These are phyloP conservation scores for Pythium aquatile DNA, from an alignment of 352 stramenopile genomes.

Conservation along the genomic window DNA sequence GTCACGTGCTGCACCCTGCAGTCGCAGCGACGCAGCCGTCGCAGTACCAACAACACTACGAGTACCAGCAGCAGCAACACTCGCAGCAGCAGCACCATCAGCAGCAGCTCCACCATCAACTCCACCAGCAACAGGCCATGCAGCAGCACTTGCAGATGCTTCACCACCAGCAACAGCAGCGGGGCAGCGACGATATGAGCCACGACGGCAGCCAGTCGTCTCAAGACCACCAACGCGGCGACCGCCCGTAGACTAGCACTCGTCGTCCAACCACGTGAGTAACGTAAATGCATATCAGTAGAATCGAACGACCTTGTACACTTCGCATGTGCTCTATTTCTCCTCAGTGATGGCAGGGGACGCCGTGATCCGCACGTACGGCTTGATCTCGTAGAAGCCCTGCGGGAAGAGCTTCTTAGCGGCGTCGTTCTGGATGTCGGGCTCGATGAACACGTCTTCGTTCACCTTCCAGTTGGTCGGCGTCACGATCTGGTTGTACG, in stretches of 20 bases:
- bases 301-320: slow-evolving; percentile 23
- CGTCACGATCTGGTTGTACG: slow-evolving; percentile 75
- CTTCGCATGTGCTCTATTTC: slow-evolving; percentile 29
- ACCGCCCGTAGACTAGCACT: slow-evolving; percentile 2
- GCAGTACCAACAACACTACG: slow-evolving; percentile 42
- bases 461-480: slow-evolving; percentile 86
- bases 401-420: slow-evolving; percentile 80
- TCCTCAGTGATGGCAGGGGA: slow-evolving; percentile 63
- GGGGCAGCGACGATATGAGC: slow-evolving; percentile 22
- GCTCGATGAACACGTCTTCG: slow-evolving; percentile 85
- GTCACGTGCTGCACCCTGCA: slow-evolving; percentile 25
- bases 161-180: slow-evolving; percentile 37
- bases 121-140: slow-evolving; percentile 45
- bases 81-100: slow-evolving; percentile 39
- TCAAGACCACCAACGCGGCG: slow-evolving; percentile 8
- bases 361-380: slow-evolving; percentile 72
- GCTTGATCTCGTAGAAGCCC: slow-evolving; percentile 81
- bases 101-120: slow-evolving; percentile 43
- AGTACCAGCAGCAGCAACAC: slow-evolving; percentile 31
- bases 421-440: slow-evolving; percentile 52
- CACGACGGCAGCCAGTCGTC: slow-evolving; percentile 22
- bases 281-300: slow-evolving; percentile 23
- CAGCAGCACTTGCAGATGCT: slow-evolving; percentile 38
- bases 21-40: slow-evolving; percentile 36
- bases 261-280: slow-evolving; percentile 1